phyloP scores from a whole-genome alignment of 1,139 yeast species.

The Kurtzmaniella quercitrusa region DNA sequence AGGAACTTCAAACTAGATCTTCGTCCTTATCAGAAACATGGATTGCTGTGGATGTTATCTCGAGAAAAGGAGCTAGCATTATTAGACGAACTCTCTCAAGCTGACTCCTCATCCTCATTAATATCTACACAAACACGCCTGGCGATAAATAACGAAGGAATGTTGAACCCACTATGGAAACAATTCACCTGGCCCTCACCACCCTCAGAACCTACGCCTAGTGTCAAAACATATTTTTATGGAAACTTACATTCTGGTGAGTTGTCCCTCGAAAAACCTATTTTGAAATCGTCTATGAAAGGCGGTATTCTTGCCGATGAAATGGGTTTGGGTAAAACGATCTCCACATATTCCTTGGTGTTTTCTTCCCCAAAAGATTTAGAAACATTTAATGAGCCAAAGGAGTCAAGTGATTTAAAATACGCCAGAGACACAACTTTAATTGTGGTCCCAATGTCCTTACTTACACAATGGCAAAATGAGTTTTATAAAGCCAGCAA shows the following conservation, averaged over 20 bases:
- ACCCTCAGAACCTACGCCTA: slow-evolving; percentile 15
- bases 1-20: slow-evolving; percentile 48
- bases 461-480: slow-evolving; percentile 84
- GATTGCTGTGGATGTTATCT: slow-evolving; percentile 77
- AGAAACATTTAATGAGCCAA: slow-evolving; percentile 11
- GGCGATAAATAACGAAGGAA: slow-evolving; percentile 37
- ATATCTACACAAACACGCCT: slow-evolving; percentile 27
- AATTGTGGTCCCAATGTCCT: slow-evolving; percentile 86
- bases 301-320: slow-evolving; percentile 98
- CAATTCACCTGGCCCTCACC: slow-evolving; percentile 67
- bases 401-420: slow-evolving; percentile 46
- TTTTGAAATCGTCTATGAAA: slow-evolving; percentile 48
- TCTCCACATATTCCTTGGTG: slow-evolving; percentile 72
- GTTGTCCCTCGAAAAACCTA: slow-evolving; percentile 64
- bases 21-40: slow-evolving; percentile 74
- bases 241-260: slow-evolving; percentile 84
- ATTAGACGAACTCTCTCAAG: slow-evolving; percentile 25
- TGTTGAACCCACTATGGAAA: slow-evolving; percentile 85
- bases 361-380: slow-evolving; percentile 59
- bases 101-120: slow-evolving; percentile 12
- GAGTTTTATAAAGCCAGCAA: slow-evolving; percentile 59
- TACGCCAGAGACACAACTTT: slow-evolving; percentile 75
- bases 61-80: slow-evolving; percentile 52
- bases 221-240: slow-evolving; percentile 42
- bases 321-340: slow-evolving; percentile 95